Percentiles rank a stretch among this genome's conserved stretches.
Conservation (phyloP, 2,329 filamentous ascomycete genomes). For the Cladophialophora immunda region DNA sequence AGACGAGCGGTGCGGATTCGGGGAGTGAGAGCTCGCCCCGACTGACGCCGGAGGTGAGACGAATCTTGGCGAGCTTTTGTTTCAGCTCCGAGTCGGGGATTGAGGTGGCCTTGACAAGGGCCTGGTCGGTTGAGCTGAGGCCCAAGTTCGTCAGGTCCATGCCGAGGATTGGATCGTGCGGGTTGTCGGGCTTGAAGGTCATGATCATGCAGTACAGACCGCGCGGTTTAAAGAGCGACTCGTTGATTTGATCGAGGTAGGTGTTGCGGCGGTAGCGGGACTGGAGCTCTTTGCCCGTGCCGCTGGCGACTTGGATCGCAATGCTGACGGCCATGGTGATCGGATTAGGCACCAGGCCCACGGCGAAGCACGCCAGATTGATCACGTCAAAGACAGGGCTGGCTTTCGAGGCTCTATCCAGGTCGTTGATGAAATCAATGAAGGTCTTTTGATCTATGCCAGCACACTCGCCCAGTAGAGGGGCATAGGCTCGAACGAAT, state of each 20-base stretch:
- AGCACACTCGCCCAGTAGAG: slow-evolving; percentile 52
- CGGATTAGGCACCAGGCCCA: slow-evolving; percentile 34
- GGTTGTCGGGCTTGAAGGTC: slow-evolving; percentile 58
- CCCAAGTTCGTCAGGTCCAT: slow-evolving; percentile 46
- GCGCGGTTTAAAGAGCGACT: slow-evolving; percentile 64
- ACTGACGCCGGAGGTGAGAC: slow-evolving; percentile 41
- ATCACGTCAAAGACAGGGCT: slow-evolving; percentile 39
- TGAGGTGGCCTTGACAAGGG: slow-evolving; percentile 46
- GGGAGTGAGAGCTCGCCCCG: slow-evolving; percentile 52
- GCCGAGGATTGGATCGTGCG: slow-evolving; percentile 37
- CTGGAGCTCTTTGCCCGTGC: slow-evolving; percentile 34
- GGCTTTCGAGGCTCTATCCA: slow-evolving; percentile 47
- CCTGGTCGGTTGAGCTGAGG: slow-evolving; percentile 20
- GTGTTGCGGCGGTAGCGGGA: slow-evolving; percentile 54
- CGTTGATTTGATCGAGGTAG: slow-evolving; percentile 66
- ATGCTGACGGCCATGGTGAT: slow-evolving; percentile 37
- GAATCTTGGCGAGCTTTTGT: slow-evolving; percentile 30
- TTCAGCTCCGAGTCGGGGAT: slow-evolving; percentile 26
- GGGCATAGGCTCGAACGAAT: slow-evolving; percentile 64
- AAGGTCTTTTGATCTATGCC: slow-evolving; percentile 61
- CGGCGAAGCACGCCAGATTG: slow-evolving; percentile 38
- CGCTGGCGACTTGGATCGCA: slow-evolving; percentile 31
- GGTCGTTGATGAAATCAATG: slow-evolving; percentile 58
- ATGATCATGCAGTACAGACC: slow-evolving; percentile 66
- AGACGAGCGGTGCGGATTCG: slow-evolving; percentile 59